phyloP scores from a whole-genome alignment of 2,329 filamentous ascomycete species.

The Curvularia hawaiiensis region DNA sequence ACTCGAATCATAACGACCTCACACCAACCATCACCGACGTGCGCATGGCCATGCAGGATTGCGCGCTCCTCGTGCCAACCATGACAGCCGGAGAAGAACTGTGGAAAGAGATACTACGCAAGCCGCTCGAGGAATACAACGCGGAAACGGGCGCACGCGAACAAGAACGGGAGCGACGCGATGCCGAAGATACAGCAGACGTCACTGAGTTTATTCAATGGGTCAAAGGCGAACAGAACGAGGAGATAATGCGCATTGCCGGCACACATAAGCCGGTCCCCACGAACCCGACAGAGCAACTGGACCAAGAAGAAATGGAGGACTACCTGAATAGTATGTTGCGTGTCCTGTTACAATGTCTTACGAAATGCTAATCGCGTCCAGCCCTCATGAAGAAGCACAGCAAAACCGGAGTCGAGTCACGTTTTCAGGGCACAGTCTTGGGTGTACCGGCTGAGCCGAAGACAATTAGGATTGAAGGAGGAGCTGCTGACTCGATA shows the following conservation, averaged over 20 bases:
- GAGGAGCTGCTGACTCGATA: constrained; percentile 71
- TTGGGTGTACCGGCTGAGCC: constrained; percentile 76
- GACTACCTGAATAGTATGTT: constrained; percentile 53
- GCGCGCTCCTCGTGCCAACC: constrained; percentile 74
- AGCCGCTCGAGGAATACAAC: constrained; percentile 51
- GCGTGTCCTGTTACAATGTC: not conserved
- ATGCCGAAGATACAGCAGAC: constrained; percentile 77
- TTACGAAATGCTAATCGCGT: constrained; percentile 22
- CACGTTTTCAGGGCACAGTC: constrained; percentile 82
- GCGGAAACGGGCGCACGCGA: constrained; percentile 47
- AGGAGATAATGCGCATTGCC: constrained; percentile 81
- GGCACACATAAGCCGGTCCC: constrained; percentile 59
- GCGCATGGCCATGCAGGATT: constrained; percentile 82
- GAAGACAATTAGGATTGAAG: constrained; percentile 76
- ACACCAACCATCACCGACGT: constrained; percentile 75
- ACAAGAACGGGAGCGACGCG: constrained; percentile 52
- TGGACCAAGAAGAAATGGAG: constrained; percentile 50
- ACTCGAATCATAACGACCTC: constrained; percentile 69
- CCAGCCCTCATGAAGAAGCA: constrained; percentile 88
- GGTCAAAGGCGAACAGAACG: constrained; percentile 75
- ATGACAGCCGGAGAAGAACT: constrained; percentile 70
- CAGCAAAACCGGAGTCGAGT: constrained; percentile 85
- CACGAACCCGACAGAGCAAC: constrained; percentile 53
- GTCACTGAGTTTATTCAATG: constrained; percentile 79
- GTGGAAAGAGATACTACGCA: constrained; percentile 59